A percentile compares a stretch with the other conserved stretches of the same genome.
Evolutionary conservation across 805 yeast species (phyloP).

Genomic region (Zygotorulaspora chibaensis): DNA sequence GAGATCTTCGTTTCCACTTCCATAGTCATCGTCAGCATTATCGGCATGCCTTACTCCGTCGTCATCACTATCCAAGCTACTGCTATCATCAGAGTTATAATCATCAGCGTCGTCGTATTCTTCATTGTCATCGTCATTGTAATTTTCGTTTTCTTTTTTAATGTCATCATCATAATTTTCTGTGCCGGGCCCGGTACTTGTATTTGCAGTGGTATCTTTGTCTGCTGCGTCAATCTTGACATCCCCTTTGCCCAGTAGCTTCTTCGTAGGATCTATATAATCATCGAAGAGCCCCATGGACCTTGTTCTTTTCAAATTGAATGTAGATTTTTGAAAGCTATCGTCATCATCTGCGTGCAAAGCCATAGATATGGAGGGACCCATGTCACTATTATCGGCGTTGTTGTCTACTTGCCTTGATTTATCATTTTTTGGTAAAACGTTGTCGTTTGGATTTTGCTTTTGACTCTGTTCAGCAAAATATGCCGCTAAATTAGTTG

Average conservation of each 20-base stretch:
- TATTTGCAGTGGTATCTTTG: slow-evolving; percentile 2
- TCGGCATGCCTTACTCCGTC: slow-evolving; percentile 4
- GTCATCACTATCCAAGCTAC: slow-evolving; percentile 7
- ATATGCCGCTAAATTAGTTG: slow-evolving; percentile 30
- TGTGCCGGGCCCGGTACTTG: slow-evolving; percentile 14
- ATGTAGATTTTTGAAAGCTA: slow-evolving; percentile 65
- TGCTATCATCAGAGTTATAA: slow-evolving; percentile 16
- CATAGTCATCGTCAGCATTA: slow-evolving; percentile 10
- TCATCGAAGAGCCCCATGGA: slow-evolving; percentile 78
- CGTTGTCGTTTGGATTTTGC: slow-evolving; percentile 7
- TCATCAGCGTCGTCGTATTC: slow-evolving; percentile 12
- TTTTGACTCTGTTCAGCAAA: slow-evolving; percentile 18
- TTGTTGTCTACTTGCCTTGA: slow-evolving; percentile 2
- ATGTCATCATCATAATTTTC: slow-evolving; percentile 5
- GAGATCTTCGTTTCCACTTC: slow-evolving; percentile 8
- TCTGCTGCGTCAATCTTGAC: slow-evolving; percentile 20
- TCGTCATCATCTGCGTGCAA: slow-evolving; percentile 68
- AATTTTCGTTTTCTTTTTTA: slow-evolving; percentile 6
- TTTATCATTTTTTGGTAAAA: slow-evolving; percentile 2
- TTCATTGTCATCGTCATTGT: slow-evolving; percentile 7
- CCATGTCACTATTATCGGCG: slow-evolving; percentile 32
- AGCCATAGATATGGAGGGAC: slow-evolving; percentile 44
- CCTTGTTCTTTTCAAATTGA: slow-evolving; percentile 73
- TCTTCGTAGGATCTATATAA: slow-evolving; percentile 48
- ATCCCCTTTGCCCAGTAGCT: slow-evolving; percentile 34